Base-by-base conservation (phyloP, 495 filamentous ascomycete genomes). In the Penicillium chermesinum region DNA sequence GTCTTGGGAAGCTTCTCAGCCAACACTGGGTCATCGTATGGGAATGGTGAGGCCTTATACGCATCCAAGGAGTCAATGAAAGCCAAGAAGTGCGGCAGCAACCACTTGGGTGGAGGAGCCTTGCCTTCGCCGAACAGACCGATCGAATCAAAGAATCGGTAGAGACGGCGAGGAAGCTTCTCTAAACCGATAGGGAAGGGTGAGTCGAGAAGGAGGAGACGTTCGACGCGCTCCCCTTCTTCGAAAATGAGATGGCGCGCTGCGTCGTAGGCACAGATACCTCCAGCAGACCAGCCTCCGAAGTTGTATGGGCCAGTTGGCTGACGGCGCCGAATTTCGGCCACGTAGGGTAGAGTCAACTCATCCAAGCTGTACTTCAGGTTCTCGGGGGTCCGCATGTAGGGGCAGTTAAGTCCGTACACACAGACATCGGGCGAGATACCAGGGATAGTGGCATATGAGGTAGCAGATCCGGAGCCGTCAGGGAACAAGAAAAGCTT, bases 241-340 rank as follows among this genome's bases (percentile, higher is more conserved):
- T 80, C 75, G 53, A 83, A 74, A 52, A 83, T 77, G 7, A 95
- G 73, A 51, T 89, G 83, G 44, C 80, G 81, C 21, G 82, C 81
- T 17, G 87, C 85, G 59, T 94, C 89, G 60, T 88, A 96, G 18
- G 89, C 89, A 53, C 91, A 84, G 27, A 93, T 87, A 35, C 90
- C 90, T 41, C 90, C 90, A 7, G 89, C 89, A 16, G 84, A 89
- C 90, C 90, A 96, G 13, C 77, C 84, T 42, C 81, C 81, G 33
- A 85, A 65, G 57, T 77, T 71, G 63, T 85, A 85, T 3, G 82
- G 82, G 1, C 89, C 89, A 37, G 82, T 76, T 0, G 90, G 81
- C 68, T 89, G 75, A 25, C 87, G 82, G 49, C 87, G 80, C 8
- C 80, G 83, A 48, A 87, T 85, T 55, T 85, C 75, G 18, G 78